Base-by-base conservation (phyloP, 805 yeast genomes). In the Monosporozyma aquatica region DNA sequence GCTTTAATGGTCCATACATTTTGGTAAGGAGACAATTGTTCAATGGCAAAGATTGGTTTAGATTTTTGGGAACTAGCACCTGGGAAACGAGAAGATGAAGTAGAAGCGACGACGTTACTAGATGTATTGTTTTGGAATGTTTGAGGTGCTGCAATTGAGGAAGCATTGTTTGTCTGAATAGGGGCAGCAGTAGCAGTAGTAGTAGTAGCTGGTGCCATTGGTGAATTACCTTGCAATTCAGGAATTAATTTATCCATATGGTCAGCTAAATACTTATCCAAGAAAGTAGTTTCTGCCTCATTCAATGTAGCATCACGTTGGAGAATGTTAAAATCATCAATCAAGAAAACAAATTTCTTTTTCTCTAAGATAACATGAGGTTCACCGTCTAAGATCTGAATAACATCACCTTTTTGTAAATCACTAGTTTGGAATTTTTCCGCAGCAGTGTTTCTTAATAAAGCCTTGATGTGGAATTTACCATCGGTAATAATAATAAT, bases 1-100 rank as follows among this genome's bases (percentile, higher is more conserved):
- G 94, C 98, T 55, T 86, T 87, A 54, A 92, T 85, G 6, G 90
- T 81, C 97, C 97, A 92, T 40, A 73, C 70, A 58, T 80, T 82
- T 60, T 85, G 92, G 61, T 84, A 92, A 7, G 97, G 97, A 10
- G 96, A 86, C 40, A 92, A 68, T 48, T 81, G 86, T 56, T 86
- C 95, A 52, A 89, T 85, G 9, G 94, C 82, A 51, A 75, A 76
- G 30, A 83, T 68, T 24, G 73, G 70, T 36, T 59, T 64, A 9
- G 61, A 53, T 40, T 50, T 55, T 42, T 61, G 62, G 26, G 64
- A 59, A 13, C 29, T 26, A 18, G 23, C 11, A 18, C 35, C 35
- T 32, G 35, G 5, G 23, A 44, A 47, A 15, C 38, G 41, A n/a
- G 54, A 55, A 20, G 52, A 49, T 21, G 55, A 47, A 32, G 52